phyloP scores from a whole-genome alignment of 2,329 filamentous ascomycete genomes.

The Plenodomus tracheiphilus region DNA sequence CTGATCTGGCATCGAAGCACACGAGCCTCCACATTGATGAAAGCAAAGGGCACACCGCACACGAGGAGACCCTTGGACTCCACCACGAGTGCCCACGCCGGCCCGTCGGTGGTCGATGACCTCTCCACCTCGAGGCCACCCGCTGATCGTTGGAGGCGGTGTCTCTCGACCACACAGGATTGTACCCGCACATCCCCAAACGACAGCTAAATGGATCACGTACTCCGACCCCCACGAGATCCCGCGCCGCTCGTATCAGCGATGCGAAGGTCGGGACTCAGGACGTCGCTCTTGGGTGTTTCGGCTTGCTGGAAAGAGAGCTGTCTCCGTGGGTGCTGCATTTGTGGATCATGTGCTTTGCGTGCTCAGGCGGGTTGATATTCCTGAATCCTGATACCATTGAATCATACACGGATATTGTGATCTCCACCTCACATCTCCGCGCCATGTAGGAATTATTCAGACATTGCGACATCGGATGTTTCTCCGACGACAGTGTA shows the following conservation, averaged over 20 bases:
- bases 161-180: conserved; percentile 8
- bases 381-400: conserved; percentile 10
- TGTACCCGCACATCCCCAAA: conserved; percentile 18
- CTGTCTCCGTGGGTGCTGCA: conserved; percentile 7
- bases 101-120: conserved; percentile 12
- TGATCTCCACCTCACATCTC: conserved; percentile 1
- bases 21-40: conserved; percentile 22
- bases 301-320: conserved; percentile 7
- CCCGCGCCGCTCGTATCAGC: conserved; percentile 22
- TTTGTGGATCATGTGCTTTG: conserved; percentile 6
- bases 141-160: conserved; percentile 1
- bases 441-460: not conserved
- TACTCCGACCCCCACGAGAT: conserved; percentile 30
- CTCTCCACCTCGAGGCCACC: not conserved
- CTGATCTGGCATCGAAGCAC: conserved; percentile 4
- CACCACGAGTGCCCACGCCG: conserved; percentile 15
- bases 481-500: not conserved
- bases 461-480: conserved; percentile 8
- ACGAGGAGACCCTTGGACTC: conserved; percentile 25
- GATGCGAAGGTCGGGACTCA: conserved; percentile 11
- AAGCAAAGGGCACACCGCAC: conserved; percentile 12
- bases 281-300: conserved; percentile 8
- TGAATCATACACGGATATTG: conserved; percentile 7
- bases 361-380: conserved; percentile 15
- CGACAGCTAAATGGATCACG: conserved; percentile 34